Base-by-base conservation (phyloP, 2,329 filamentous ascomycete genomes). In the Cercospora zeae-maydis region DNA sequence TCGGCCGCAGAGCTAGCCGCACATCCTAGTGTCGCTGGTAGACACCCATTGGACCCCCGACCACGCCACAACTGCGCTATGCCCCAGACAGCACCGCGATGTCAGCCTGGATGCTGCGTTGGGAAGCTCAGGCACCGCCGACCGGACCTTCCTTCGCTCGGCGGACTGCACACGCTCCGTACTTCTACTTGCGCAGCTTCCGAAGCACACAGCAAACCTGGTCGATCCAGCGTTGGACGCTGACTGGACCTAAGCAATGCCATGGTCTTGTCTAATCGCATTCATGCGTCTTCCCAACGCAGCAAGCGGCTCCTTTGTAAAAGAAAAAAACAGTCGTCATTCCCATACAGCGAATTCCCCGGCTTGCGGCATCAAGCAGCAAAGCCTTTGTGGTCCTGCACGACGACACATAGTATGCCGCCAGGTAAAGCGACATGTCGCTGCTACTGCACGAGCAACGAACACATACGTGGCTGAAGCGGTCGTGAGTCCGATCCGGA, bases 1-100 rank as follows among this genome's bases (percentile, higher is more conserved):
- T 61, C 75, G 77, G 66, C 79, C 79, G n/a, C 67, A 63, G 58
- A 66, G 59, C 58, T 71, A 60, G 67, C 21, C 39, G 27, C 10
- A 31, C 9, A 9, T 30, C 16, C 39, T 24, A n/a, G 42, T 13
- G 30, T 37, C 14, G n/a, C 21, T 31, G 10, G 13, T 37, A 4
- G 31, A 47, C 14, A 42, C n/a, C 39, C 30, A 42, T n/a, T 52
- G 5, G 14, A 47, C 31, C 30, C 36, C 33, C 7, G 24, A 30
- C 10, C 45, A 14, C 42, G 39, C 30, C 21, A 10, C 42, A 8
- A 33, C 45, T 59, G 45, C 57, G 57, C 47, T 16, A 21, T 24
- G 39, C 16, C 21, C 10, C 39, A 21, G 39, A 42, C 39, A 45
- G 39, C 39, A 45, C 21, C 39, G 5, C 21, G 39, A 14, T 21